Percentiles rank a stretch among this genome's conserved stretches.
phyloP scores from a whole-genome alignment of 495 filamentous ascomycete species.

The Penicillium diatomitis region DNA sequence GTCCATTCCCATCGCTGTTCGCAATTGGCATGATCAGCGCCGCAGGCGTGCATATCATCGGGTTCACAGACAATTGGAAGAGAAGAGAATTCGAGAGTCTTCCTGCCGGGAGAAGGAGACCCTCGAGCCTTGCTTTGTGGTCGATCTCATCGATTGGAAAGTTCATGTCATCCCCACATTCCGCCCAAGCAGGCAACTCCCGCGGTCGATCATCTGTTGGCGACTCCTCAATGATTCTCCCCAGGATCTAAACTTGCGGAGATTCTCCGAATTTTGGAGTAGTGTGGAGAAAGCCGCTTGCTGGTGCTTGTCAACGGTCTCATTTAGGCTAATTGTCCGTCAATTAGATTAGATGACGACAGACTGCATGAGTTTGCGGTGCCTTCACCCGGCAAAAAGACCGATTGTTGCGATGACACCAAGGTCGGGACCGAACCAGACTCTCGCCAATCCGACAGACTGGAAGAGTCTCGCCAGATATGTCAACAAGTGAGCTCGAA shows the following conservation, averaged over 20 bases:
- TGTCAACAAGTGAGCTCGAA: neutral
- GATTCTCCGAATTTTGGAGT: conserved; percentile 4
- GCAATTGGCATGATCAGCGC: too few relatives aligned
- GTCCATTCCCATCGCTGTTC: too few relatives aligned
- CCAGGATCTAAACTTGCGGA: conserved; percentile 6
- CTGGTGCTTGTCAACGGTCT: too few relatives aligned
- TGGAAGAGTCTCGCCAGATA: neutral
- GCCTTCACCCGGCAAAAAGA: neutral
- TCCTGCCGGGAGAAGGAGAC: too few relatives aligned
- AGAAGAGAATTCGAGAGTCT: too few relatives aligned
- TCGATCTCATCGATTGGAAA: too few relatives aligned
- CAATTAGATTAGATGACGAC: conserved; percentile 2
- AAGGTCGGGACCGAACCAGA: too few relatives aligned
- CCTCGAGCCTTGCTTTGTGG: too few relatives aligned
- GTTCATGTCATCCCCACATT: neutral
- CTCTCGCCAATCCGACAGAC: too few relatives aligned
- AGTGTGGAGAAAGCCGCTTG: neutral
- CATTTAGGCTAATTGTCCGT: conserved; percentile 15
- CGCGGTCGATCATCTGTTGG: conserved; percentile 12
- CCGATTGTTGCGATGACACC: neutral
- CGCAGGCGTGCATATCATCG: too few relatives aligned
- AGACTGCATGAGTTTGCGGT: neutral
- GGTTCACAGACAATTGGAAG: too few relatives aligned
- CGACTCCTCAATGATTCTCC: neutral
- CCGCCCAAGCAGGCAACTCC: conserved; percentile 12